Conservation (phyloP, 2,329 filamentous ascomycete species). For the Hymenoscyphus linearis region DNA sequence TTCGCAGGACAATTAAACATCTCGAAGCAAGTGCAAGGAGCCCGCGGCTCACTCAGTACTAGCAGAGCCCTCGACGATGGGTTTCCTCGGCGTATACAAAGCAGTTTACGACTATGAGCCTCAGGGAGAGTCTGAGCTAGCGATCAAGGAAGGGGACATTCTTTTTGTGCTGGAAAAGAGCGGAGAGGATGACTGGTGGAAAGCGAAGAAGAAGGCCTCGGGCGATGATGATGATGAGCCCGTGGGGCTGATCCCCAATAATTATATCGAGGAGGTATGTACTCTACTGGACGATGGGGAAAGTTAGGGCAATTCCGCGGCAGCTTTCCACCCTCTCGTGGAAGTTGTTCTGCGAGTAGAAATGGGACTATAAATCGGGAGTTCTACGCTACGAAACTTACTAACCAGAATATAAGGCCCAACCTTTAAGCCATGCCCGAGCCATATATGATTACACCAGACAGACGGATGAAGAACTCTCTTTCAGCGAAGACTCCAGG, state of each 20-base stretch:
- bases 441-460: constrained; percentile 98
- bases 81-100: constrained; percentile 85
- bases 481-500: constrained; percentile 81
- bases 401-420: constrained; percentile 44
- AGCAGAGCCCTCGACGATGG: constrained; percentile 51
- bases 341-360: background rate
- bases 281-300: background rate
- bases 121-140: constrained; percentile 79
- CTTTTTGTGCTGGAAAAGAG: constrained; percentile 76
- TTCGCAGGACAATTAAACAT: constrained; percentile 24
- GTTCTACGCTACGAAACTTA: constrained; percentile 12
- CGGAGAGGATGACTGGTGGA: constrained; percentile 79
- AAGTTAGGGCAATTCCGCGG: background rate
- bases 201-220: constrained; percentile 36
- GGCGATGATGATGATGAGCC: constrained; percentile 35
- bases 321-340: background rate
- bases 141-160: constrained; percentile 79
- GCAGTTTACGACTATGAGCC: constrained; percentile 91
- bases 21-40: constrained; percentile 18
- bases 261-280: constrained; percentile 88
- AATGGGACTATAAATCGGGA: background rate
- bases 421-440: constrained; percentile 65
- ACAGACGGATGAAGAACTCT: constrained; percentile 96
- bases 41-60: constrained; percentile 13
- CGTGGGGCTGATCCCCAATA: constrained; percentile 66